These are phyloP conservation scores for Debaryomycetaceae sp. DNA, from an alignment of 1,139 yeast genomes.

Conservation along the genomic window DNA sequence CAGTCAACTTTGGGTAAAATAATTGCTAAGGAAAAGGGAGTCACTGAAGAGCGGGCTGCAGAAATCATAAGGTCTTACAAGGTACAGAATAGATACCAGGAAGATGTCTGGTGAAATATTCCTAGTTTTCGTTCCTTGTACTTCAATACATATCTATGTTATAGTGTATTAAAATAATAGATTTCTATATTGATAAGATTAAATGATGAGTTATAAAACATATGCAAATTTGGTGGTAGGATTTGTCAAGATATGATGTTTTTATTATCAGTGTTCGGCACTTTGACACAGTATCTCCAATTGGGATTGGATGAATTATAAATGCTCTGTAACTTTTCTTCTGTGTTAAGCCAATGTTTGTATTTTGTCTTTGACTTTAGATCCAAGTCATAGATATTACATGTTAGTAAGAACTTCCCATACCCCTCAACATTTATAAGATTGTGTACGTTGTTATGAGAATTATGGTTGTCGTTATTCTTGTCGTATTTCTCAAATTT, in stretches of 20 bases:
- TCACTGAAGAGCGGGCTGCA: conserved; percentile 65
- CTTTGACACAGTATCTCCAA: conserved; percentile 33
- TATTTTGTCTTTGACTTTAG: conserved; percentile 39
- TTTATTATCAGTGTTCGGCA: background rate
- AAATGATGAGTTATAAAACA: background rate
- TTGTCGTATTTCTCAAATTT: conserved; percentile 35
- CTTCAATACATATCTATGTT: background rate
- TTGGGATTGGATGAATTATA: conserved; percentile 33
- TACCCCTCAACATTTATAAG: conserved; percentile 23
- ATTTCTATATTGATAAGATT: background rate
- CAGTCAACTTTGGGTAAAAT: conserved; percentile 66
- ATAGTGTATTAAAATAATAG: background rate
- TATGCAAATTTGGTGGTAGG: background rate
- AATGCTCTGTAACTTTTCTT: conserved; percentile 29
- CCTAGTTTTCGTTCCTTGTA: background rate
- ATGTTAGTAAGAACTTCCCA: conserved; percentile 30
- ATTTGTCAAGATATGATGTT: background rate
- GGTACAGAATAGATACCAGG: conserved; percentile 87
- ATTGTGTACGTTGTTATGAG: conserved; percentile 33
- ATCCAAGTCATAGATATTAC: conserved; percentile 45
- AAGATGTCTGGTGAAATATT: conserved; percentile 83
- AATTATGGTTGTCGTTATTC: conserved; percentile 27
- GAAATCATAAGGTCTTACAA: conserved; percentile 78
- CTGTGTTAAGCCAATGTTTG: conserved; percentile 42
- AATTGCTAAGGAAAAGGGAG: conserved; percentile 53